Conservation (phyloP, 2,329 filamentous ascomycete species). For the Paraconiothyrium sp. region DNA sequence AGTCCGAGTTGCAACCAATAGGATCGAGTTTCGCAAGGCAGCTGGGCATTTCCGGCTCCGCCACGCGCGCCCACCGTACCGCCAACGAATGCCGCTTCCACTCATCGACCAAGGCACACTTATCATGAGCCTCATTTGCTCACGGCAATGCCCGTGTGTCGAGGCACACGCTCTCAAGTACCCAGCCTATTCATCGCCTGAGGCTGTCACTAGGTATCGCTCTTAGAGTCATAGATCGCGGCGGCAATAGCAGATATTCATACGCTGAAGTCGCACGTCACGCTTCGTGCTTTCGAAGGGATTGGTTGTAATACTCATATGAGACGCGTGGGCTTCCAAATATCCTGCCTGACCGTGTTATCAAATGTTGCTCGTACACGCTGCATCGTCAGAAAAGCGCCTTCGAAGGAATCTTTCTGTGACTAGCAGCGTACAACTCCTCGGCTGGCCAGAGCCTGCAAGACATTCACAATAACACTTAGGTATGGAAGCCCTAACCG, state of each 20-base stretch:
- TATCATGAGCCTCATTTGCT: not conserved
- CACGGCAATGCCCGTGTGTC: not conserved
- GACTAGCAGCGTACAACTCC: not conserved
- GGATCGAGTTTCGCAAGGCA: slow-evolving; percentile 3
- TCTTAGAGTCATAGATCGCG: not conserved
- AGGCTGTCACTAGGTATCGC: not conserved
- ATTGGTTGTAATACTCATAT: not conserved
- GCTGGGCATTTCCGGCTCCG: slow-evolving; percentile 4
- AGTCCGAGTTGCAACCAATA: not conserved
- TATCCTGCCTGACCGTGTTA: not conserved
- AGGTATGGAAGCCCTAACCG: not conserved
- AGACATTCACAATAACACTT: not conserved
- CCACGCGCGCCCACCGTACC: slow-evolving; percentile 4
- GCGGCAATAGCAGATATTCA: not conserved
- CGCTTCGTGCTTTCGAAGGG: not conserved
- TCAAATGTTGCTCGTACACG: not conserved
- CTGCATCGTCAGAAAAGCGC: not conserved
- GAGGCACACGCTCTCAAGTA: not conserved
- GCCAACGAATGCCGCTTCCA: not conserved
- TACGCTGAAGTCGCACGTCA: not conserved
- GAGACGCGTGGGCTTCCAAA: not conserved
- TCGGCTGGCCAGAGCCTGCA: not conserved
- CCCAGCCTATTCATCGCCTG: not conserved
- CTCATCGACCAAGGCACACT: slow-evolving; percentile 6
- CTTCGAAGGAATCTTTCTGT: too few species aligned